phyloP scores from a whole-genome alignment of 164 flowering plant genomes.

The Vitis cinerea region DNA sequence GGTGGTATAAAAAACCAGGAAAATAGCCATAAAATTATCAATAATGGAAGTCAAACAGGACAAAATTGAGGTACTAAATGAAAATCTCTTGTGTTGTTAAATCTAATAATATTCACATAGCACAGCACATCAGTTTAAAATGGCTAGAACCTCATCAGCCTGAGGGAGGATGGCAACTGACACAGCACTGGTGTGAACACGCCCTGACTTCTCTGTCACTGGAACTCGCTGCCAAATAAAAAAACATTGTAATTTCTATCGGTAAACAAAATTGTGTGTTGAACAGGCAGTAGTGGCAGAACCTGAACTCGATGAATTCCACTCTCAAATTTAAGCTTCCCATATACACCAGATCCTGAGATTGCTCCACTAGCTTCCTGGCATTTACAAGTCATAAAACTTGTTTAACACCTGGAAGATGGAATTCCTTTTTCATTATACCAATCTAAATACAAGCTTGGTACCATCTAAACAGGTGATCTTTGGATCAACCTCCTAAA shows the following conservation, averaged over 20 bases:
- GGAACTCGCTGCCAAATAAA: constrained; percentile 79
- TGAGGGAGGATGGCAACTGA: constrained; percentile 98
- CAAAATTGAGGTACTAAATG: not conserved
- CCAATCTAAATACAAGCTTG: not conserved
- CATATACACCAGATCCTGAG: constrained; percentile 73
- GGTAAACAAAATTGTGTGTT: not conserved
- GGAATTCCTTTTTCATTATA: not conserved
- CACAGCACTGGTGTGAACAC: constrained; percentile 97
- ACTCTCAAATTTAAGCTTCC: constrained; percentile 97
- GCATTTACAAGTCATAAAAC: constrained; percentile 3
- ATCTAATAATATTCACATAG: no score
- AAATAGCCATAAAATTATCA: not conserved
- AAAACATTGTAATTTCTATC: not conserved
- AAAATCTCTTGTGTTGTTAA: not conserved
- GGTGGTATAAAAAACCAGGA: no score
- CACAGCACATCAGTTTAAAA: not conserved
- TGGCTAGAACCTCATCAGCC: constrained; percentile 79
- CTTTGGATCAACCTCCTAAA: no score
- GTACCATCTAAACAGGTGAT: not conserved
- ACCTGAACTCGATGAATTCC: constrained; percentile 99
- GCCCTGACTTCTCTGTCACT: constrained; percentile 90
- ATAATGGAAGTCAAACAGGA: not conserved
- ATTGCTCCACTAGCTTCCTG: constrained; percentile 98
- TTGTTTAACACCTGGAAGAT: not conserved
- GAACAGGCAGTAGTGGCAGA: not conserved